Base-by-base conservation (phyloP, 495 filamentous ascomycete genomes). In the Podospora conica region DNA sequence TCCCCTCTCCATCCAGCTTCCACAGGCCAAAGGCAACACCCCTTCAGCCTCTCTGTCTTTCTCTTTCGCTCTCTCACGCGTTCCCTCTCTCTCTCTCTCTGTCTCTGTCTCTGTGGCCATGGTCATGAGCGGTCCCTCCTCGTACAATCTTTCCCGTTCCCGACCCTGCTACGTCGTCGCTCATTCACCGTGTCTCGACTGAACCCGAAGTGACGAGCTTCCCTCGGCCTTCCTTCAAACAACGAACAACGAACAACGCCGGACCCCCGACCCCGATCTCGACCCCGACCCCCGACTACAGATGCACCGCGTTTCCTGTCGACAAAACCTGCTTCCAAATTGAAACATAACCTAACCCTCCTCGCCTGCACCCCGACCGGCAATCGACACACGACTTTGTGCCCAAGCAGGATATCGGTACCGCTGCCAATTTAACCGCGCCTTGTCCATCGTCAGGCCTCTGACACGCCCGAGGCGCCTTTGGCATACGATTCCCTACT, bases 241-340 rank as follows among this genome's bases (percentile, higher is more conserved):
- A n/a, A 48, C n/a, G n/a, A 18, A 48, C 40, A 48, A 31, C 29
- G n/a, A n/a, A n/a, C 29, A 11, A 9, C 33, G 15, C 9, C 29
- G 10, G 11, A 33, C 1, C 6, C 33, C 33, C 40, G 15, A 48
- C 40, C 18, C 40, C 40, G 40, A 48, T 48, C 40, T n/a, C 40
- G 40, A 48, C 40, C 40, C 25, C 59, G 40, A 55, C 15, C 55
- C n/a, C 9, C 57, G 7, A 23, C 55, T 21, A 12, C 63, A 63
- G 58, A 72, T 72, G 66, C 65, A 66, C 68, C 54, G 20, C 58
- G 25, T 53, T 66, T 66, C 60, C 62, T 58, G 25, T 66, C 69
- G 33, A 57, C 63, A 67, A 69, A 73, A 67, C 69, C 71, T 70
- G 69, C 69, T 66, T 66, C 63, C 63, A 62, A 55, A 28, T 70